Evolutionary conservation across 805 yeast species (phyloP).

Genomic region (Komagataella ulmi): DNA sequence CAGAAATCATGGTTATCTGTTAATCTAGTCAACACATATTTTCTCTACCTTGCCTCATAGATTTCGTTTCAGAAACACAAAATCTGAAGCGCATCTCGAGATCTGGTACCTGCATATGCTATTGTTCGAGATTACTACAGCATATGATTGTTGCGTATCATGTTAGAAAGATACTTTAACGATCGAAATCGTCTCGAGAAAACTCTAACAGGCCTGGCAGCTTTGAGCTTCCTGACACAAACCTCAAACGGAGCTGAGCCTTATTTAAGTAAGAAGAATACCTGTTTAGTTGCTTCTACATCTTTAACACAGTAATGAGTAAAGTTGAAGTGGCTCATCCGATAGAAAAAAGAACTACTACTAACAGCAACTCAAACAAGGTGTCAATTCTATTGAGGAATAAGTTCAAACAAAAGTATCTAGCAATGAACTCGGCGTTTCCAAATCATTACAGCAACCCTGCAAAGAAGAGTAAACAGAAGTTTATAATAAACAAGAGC

Average conservation of each 20-base stretch:
- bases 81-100: neutral
- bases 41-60: neutral
- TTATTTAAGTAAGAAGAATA: neutral
- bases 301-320: neutral
- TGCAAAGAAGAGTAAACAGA: neutral
- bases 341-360: neutral
- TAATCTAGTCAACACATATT: neutral
- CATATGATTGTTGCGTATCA: neutral
- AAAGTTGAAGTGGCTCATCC: neutral
- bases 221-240: neutral
- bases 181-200: neutral
- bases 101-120: neutral
- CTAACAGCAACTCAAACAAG: neutral
- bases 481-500: neutral
- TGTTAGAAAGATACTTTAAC: neutral
- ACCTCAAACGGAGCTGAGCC: neutral
- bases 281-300: neutral
- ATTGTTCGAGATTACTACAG: neutral
- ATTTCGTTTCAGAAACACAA: neutral
- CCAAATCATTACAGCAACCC: neutral
- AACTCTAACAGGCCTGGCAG: neutral
- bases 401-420: neutral
- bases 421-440: neutral
- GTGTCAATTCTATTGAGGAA: neutral
- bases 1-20: neutral